Base-by-base conservation (phyloP, 257 asterid species). In the Leptodermis oblonga region DNA sequence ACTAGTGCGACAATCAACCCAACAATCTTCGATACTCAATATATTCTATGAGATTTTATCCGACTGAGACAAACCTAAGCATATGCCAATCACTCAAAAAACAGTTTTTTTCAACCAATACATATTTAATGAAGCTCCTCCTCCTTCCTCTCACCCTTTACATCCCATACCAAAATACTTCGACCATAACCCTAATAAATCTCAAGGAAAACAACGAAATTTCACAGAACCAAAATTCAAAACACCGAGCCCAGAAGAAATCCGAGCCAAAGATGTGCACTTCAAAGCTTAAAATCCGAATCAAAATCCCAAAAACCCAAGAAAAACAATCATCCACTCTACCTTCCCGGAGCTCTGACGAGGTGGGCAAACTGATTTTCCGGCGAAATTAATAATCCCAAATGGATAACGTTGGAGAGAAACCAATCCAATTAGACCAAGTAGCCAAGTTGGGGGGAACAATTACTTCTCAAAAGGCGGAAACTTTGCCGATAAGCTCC, bases 401-500 rank as follows among this genome's bases (percentile, higher is more conserved):
- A 20, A 6, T 43, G 56, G 56, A 65, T 65, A 63, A 59, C 18
- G 33, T 22, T 53, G 1, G 34, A 25, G 34, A 54, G 12, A 10
- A 23, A 1, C 5, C 61, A 59, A 31, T 59, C 65, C 65, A 59
- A 59, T 59, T 5, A 31, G 17, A 23, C 54, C 52, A 15, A 46
- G 17, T 59, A 52, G n/a, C 59, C 3, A 30, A 22, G 23, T 52
- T 52, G 30, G 65, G 65, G n/a, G 43, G 14, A 64, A 45, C 41
- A 45, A 23, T 42, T 11, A 20, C 14, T 42, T 64, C 69, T 4
- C 14, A 48, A 42, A 64, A 42, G 15, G 66, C 14, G 26, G 12
- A 64, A 7, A 17, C 11, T 43, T 18, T 65, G 70, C 54, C 54
- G 70, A 65, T 65, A 46, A 65, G 70, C 8, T 7, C 37, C 20